phyloP scores from a whole-genome alignment of 1,284 basidiomycete genomes.

The Ceraceosorus guamensis region DNA sequence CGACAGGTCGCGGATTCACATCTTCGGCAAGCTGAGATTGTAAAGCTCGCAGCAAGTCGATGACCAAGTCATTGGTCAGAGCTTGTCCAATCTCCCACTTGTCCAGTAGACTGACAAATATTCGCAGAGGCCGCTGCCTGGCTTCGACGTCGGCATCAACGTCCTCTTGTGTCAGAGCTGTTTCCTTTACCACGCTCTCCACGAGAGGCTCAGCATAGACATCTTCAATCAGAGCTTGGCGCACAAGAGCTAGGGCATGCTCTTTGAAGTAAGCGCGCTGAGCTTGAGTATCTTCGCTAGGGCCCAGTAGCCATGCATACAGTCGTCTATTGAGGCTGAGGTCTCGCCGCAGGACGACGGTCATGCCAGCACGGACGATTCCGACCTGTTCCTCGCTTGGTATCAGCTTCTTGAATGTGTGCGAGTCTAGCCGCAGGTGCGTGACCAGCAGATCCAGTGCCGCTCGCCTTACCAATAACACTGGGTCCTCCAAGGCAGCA shows the following conservation, averaged over 20 bases:
- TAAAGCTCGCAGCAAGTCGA: constrained; percentile 67
- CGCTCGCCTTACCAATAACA: constrained; percentile 53
- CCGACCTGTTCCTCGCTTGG: constrained; percentile 22
- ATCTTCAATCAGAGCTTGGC: constrained; percentile 21
- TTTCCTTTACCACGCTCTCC: neutral
- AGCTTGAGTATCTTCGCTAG: constrained; percentile 61
- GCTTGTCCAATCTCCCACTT: constrained; percentile 90
- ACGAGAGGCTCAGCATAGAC: constrained; percentile 11
- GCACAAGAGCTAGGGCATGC: constrained; percentile 23
- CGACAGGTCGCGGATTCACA: constrained; percentile 49
- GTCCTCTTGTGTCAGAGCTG: neutral
- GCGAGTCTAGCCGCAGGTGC: constrained; percentile 27
- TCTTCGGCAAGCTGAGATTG: constrained; percentile 59
- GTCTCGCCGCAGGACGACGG: constrained; percentile 67
- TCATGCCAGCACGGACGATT: constrained; percentile 33
- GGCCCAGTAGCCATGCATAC: constrained; percentile 80
- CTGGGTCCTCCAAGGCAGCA: constrained; percentile 75
- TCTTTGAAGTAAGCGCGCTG: constrained; percentile 27
- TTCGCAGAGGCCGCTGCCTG: constrained; percentile 76
- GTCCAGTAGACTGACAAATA: constrained; percentile 88
- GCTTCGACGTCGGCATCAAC: constrained; percentile 62
- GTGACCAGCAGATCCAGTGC: constrained; percentile 38
- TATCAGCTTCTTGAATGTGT: constrained; percentile 16
- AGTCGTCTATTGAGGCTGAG: constrained; percentile 84
- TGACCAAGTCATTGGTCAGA: constrained; percentile 68